Evolutionary conservation across 768 basidiomycete species (phyloP).

Genomic region (Mrakia hoshinonis): DNA sequence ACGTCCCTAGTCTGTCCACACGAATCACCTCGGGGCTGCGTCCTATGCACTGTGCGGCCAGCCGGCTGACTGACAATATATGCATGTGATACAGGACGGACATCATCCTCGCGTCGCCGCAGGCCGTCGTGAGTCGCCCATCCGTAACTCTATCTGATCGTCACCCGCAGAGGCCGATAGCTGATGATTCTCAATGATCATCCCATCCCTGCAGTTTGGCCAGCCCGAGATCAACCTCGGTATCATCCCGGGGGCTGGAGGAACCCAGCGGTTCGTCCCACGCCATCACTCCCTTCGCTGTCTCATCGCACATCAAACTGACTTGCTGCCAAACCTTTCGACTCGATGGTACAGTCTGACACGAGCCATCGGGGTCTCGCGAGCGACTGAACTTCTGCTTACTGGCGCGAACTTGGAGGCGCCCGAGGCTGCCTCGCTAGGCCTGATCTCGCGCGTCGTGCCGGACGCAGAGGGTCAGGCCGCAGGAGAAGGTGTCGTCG

Average conservation of each 20-base stretch:
- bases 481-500: conserved; percentile 41
- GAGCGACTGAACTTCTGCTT: conserved; percentile 86
- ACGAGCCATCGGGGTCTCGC: conserved; percentile 78
- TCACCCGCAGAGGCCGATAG: no score
- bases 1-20: conserved; percentile 34
- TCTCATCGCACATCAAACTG: no score
- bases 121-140: conserved; percentile 49
- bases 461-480: conserved; percentile 66
- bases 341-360: no score
- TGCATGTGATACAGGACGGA: conserved; percentile 48
- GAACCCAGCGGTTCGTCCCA: conserved; percentile 25
- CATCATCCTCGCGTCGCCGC: conserved; percentile 83
- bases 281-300: not conserved
- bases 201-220: conserved; percentile 55
- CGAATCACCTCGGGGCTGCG: no score
- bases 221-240: conserved; percentile 83
- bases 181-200: no score
- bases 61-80: not conserved
- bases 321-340: no score
- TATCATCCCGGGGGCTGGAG: conserved; percentile 30
- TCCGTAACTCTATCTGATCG: no score
- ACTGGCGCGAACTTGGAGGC: conserved; percentile 77
- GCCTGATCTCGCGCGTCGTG: conserved; percentile 74
- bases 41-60: not conserved
- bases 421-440: conserved; percentile 75